Evolutionary conservation across 257 asterid species (phyloP), one percentile per base, ranked within the genome.

Genomic region (Datura wrightii): DNA sequence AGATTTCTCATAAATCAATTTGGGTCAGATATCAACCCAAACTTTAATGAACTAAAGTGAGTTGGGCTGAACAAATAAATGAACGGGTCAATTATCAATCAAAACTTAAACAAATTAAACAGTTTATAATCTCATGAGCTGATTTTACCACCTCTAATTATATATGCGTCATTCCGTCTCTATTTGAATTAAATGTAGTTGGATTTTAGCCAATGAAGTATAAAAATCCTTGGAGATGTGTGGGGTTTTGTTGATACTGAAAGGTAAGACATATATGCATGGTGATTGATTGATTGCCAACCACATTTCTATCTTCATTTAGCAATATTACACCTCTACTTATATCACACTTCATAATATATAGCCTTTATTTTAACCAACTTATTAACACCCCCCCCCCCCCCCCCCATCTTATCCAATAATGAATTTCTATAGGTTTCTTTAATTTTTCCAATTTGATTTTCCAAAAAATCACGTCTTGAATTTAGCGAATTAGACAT

Each of bases 161-260:
- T n/a, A 62, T 62, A 62, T 24, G 8, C 8, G 8, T 46, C 80
- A 76, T 50, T 50, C 62, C 44, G 0, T 50, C 15, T 76, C 24
- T 7, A 59, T 60, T 81, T 80, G 2, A 31, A 41, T 0, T 53
- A 44, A 42, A 44, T 36, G 52, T n/a, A 69, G 31, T 24, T 48
- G 82, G 82, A 48, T 24, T 76, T 76, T 50, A 76, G 62, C 31
- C 46, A 50, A 50, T 50, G 62, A 15, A 50, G 62, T 50, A 31
- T 76, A 69, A 69, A 69, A 69, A 76, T 76, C 60, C 10, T 14
- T 50, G 5, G 2, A 74, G 37, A 24, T 24, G 44, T 74, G 81
- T 74, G 81, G 81, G 81, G 60, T 74, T 74, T 74, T 74, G 15
- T 48, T 74, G 81, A 74, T 50, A 14, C 60, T 74, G 60, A 74